Percentiles rank a stretch among this genome's conserved stretches.
These are phyloP conservation scores for Taxawa tesnikishii DNA, from an alignment of 2,329 filamentous ascomycete genomes.

Conservation along the genomic window DNA sequence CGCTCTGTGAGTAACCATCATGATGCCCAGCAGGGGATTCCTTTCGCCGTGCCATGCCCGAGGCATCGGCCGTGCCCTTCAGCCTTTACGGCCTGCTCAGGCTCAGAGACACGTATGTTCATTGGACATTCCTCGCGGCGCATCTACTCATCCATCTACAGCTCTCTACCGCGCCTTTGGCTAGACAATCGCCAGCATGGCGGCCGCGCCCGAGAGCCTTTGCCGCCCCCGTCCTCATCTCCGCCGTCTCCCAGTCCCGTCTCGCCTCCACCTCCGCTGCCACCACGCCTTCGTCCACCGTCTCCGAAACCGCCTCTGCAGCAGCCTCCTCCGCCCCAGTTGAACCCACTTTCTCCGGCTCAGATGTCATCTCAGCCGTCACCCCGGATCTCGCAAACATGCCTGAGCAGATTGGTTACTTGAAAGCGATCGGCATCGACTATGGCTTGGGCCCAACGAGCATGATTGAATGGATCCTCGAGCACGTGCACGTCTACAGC, in stretches of 20 bases:
- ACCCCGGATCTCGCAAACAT: constrained; percentile 1
- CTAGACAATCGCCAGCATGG: constrained; percentile 1
- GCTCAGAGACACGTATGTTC: constrained; percentile 7
- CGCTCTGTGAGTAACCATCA: constrained; percentile 3
- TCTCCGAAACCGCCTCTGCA: neutral
- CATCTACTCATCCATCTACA: constrained; percentile 1
- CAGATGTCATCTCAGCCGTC: constrained; percentile 2
- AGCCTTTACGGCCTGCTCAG: too few relatives aligned
- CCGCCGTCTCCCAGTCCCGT: constrained; percentile 7
- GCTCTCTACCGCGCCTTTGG: constrained; percentile 1
- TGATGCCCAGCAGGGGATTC: constrained; percentile 8
- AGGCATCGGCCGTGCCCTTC: constrained; percentile 4
- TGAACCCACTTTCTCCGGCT: constrained; percentile 2
- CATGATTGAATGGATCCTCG: constrained; percentile 61
- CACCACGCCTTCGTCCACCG: neutral
- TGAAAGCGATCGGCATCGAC: constrained; percentile 72
- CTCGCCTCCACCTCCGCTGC: constrained; percentile 6
- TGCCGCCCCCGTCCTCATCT: constrained; percentile 1
- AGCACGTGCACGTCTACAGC: constrained; percentile 66
- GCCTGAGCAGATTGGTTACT: constrained; percentile 62
- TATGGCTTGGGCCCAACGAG: constrained; percentile 74
- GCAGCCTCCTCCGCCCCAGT: neutral
- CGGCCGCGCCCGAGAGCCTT: constrained; percentile 2
- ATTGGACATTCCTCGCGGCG: too few relatives aligned
- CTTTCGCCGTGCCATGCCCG: neutral